Evolutionary conservation across 306 rosid species (phyloP).

Genomic region (Canavalia gladiata): DNA sequence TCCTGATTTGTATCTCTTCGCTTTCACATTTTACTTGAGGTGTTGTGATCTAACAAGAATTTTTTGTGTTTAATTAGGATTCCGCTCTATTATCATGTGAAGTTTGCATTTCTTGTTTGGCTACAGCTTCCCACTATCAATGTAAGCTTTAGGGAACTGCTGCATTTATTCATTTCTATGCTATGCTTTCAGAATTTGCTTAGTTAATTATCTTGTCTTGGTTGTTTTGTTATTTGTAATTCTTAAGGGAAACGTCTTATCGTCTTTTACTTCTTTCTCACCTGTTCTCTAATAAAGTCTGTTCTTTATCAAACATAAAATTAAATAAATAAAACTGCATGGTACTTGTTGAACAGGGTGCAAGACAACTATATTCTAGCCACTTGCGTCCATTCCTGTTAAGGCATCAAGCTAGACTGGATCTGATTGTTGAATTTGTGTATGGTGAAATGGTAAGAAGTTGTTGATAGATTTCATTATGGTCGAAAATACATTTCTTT

Average conservation of each 20-base stretch:
- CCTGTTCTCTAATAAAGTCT: not conserved
- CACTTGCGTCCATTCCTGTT: slow-evolving; percentile 64
- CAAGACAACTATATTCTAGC: slow-evolving; percentile 55
- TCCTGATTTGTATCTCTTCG: slow-evolving; percentile 17
- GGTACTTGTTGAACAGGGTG: slow-evolving; percentile 57
- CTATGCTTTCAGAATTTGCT: slow-evolving; percentile 26
- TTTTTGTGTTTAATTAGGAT: slow-evolving; percentile 53
- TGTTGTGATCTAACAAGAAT: slow-evolving; percentile 46
- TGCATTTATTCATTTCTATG: slow-evolving; percentile 14
- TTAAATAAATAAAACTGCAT: slow-evolving; percentile 5
- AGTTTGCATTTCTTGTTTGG: slow-evolving; percentile 78
- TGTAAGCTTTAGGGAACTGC: slow-evolving; percentile 52
- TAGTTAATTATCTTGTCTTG: not conserved
- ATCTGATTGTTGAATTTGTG: slow-evolving; percentile 50
- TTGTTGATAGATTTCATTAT: slow-evolving; percentile 20
- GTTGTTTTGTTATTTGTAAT: not conserved
- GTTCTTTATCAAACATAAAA: not conserved
- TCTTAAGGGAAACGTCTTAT: not conserved
- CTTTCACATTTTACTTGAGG: slow-evolving; percentile 22
- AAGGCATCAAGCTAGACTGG: slow-evolving; percentile 66
- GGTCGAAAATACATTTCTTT: not conserved
- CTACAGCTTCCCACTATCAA: slow-evolving; percentile 67
- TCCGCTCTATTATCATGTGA: slow-evolving; percentile 66
- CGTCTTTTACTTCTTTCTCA: slow-evolving; percentile 3
- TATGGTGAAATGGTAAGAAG: slow-evolving; percentile 58